Conservation (phyloP, 768 basidiomycete genomes). For the Naganishia kalamii region DNA sequence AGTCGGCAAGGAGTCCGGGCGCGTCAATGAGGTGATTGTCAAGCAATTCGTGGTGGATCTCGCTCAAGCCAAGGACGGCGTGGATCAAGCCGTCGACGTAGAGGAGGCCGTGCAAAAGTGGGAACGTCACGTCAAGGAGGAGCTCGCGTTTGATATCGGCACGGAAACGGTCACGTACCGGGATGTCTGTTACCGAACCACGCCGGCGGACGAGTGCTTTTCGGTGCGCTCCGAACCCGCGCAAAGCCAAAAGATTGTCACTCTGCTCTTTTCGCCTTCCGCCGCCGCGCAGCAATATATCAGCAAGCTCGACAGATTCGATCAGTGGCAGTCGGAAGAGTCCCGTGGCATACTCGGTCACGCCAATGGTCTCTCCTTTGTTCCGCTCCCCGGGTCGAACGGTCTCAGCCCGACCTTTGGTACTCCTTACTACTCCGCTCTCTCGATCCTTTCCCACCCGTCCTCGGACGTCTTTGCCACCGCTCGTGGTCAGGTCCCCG, state of each 20-base stretch:
- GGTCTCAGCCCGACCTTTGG: background rate
- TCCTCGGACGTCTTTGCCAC: constrained; percentile 28
- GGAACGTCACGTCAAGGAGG: constrained; percentile 36
- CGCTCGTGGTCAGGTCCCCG: constrained; percentile 10
- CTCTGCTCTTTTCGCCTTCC: constrained; percentile 34
- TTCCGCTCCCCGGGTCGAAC: background rate
- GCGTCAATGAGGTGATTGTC: constrained; percentile 53
- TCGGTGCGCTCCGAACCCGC: background rate
- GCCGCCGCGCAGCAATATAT: constrained; percentile 4
- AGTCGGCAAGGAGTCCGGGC: background rate
- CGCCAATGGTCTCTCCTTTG: constrained; percentile 3
- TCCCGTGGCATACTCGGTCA: background rate
- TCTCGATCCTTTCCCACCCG: constrained; percentile 5
- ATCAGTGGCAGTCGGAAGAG: background rate
- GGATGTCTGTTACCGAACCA: constrained; percentile 33
- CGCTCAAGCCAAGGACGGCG: background rate
- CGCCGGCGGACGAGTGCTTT: background rate
- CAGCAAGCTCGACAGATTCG: background rate
- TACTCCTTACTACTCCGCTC: constrained; percentile 4
- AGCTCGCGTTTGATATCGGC: constrained; percentile 30
- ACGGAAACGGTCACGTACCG: constrained; percentile 31
- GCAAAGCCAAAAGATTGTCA: constrained; percentile 13
- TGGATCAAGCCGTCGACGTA: constrained; percentile 29
- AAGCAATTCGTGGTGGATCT: constrained; percentile 65
- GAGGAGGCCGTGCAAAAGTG: constrained; percentile 29